These are phyloP conservation scores for Celoporthe dispersa DNA, from an alignment of 2,329 filamentous ascomycete genomes.

Conservation along the genomic window DNA sequence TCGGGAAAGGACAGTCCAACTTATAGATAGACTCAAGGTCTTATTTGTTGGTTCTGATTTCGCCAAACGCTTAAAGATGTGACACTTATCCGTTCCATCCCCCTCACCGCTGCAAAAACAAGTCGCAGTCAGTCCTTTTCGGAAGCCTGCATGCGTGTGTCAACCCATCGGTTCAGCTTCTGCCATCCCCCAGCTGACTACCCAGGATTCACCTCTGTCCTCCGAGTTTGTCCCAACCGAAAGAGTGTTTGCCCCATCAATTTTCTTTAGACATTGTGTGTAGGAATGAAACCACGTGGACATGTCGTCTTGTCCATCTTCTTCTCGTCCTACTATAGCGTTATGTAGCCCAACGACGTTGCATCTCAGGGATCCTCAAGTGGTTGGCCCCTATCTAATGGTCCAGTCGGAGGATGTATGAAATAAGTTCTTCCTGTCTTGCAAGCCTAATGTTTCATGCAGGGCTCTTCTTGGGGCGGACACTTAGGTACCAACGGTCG, in stretches of 20 bases:
- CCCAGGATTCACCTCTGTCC: neutral
- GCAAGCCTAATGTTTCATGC: neutral
- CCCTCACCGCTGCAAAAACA: neutral
- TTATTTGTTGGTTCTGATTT: neutral
- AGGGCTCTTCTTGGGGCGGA: neutral
- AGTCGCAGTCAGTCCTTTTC: neutral
- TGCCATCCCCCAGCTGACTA: neutral
- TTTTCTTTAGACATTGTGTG: no score
- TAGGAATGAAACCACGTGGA: neutral
- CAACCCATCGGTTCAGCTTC: neutral
- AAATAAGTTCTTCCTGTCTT: neutral
- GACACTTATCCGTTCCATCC: neutral
- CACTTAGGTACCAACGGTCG: neutral
- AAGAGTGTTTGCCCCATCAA: no score
- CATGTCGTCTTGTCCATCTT: neutral
- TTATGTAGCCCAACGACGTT: neutral
- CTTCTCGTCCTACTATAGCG: neutral
- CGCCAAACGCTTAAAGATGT: neutral
- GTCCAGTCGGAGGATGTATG: neutral
- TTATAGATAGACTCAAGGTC: neutral
- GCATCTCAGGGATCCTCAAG: neutral
- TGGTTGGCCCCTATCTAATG: neutral
- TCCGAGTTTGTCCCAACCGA: neutral
- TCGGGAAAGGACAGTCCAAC: neutral
- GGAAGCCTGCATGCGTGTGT: neutral